These are phyloP conservation scores for Rugonectria rugulosa DNA, from an alignment of 2,329 filamentous ascomycete genomes.

Conservation along the genomic window DNA sequence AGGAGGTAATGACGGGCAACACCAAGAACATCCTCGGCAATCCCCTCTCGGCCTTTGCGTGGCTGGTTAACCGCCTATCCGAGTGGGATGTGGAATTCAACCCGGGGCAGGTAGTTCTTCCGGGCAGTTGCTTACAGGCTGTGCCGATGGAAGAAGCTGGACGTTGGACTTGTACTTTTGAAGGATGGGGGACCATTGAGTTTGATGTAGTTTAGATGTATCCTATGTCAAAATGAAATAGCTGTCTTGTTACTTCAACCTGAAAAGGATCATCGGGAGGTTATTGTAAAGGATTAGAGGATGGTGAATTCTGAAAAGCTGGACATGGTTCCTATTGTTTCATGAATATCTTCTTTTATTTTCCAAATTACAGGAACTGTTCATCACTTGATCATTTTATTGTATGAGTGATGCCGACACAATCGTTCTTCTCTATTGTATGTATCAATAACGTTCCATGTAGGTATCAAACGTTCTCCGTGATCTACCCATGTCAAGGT, in stretches of 20 bases:
- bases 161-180: conserved; percentile 33
- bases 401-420: no score
- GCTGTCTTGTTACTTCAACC: neutral
- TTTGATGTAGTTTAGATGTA: conserved; percentile 31
- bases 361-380: no score
- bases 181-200: conserved; percentile 36
- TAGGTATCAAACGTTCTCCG: no score
- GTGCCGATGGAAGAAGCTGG: conserved; percentile 34
- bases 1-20: conserved; percentile 36
- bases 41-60: conserved; percentile 34
- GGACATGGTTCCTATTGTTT: no score
- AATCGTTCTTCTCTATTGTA: no score
- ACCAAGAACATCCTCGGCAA: conserved; percentile 38
- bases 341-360: no score
- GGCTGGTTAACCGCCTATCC: conserved; percentile 36
- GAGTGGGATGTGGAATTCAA: conserved; percentile 34
- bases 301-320: no score
- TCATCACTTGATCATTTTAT: no score
- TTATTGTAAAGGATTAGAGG: no score
- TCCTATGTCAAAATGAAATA: neutral
- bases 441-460: no score
- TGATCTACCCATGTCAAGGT: no score
- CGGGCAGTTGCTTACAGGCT: conserved; percentile 36
- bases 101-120: conserved; percentile 35
- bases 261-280: neutral